A percentile compares a stretch with the other conserved stretches of the same genome.
Evolutionary conservation across 2,329 filamentous ascomycete species (phyloP).

Genomic region (Pseudogymnoascus sp.): DNA sequence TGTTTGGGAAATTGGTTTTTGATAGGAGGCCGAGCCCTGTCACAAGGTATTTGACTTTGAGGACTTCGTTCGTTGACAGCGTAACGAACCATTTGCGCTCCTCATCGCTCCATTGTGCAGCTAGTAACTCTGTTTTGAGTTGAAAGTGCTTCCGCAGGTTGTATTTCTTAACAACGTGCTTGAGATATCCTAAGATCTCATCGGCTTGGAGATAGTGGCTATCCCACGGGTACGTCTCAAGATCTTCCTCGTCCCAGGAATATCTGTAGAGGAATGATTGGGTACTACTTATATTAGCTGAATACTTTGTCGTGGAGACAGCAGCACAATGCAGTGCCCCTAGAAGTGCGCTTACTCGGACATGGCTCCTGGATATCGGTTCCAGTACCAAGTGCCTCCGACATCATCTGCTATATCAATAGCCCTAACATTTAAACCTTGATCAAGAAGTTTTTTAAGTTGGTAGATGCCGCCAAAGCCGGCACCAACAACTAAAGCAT

Average conservation of each 20-base stretch:
- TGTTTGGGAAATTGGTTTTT: conserved; percentile 26
- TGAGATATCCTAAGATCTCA: conserved; percentile 49
- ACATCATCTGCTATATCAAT: conserved; percentile 40
- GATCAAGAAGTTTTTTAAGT: conserved; percentile 35
- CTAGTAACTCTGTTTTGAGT: conserved; percentile 48
- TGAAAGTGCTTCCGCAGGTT: conserved; percentile 49
- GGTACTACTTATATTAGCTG: conserved; percentile 12
- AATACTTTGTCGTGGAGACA: conserved; percentile 7
- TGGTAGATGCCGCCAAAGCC: conserved; percentile 35
- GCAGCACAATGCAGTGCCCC: too few relatives aligned
- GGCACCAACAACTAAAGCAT: conserved; percentile 37
- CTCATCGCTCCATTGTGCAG: conserved; percentile 48
- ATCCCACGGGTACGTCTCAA: conserved; percentile 19
- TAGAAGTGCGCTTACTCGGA: conserved; percentile 16
- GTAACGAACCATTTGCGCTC: conserved; percentile 43
- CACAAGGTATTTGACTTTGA: conserved; percentile 17
- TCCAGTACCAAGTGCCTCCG: conserved; percentile 50
- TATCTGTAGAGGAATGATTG: conserved; percentile 17
- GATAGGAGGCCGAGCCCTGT: conserved; percentile 19
- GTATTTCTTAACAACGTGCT: conserved; percentile 45
- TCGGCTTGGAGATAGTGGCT: conserved; percentile 49
- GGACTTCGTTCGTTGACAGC: conserved; percentile 29
- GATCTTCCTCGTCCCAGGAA: conserved; percentile 23
- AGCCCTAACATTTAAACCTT: conserved; percentile 31
- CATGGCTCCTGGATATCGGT: conserved; percentile 48